Base-by-base conservation (phyloP, 805 yeast species). In the Candida wancherniae region DNA sequence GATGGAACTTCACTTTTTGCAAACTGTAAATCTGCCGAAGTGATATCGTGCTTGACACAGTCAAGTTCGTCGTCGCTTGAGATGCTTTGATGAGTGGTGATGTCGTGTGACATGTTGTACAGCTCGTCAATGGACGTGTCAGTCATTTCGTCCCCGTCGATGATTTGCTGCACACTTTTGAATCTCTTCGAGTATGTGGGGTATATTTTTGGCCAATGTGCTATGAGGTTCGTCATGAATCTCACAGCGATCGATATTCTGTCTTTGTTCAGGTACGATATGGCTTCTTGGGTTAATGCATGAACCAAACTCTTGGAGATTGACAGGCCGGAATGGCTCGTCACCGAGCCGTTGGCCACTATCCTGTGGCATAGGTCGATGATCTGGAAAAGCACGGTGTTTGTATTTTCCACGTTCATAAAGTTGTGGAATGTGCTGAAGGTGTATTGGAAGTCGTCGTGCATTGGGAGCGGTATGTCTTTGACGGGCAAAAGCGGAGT, bases 401-500 rank as follows among this genome's bases (percentile, higher is more conserved):
- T 36, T 9, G 40, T 35, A 15, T 37, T 25, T 13, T 26, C 19
- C 10, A 44, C 36, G 26, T 60, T 56, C 21, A 68, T 37, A 18
- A 73, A 53, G 24, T 45, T 44, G 8, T 50, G 38, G 31, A 75
- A 62, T 0, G 61, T 58, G 1, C 41, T 27, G 5, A 47, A 38
- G 0, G 77, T 71, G 48, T 69, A 72, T 4, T 61, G 60, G 19
- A 58, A 47, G 29, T 66, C 69, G 47, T 75, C 82, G 14, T 48
- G 51, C 11, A 79, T 60, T 4, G 86, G 87, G 33, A 77, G 51
- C 5, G 52, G 47, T 9, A 81, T 68, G n/a, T 49, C 30, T 11
- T 59, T 58, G 3, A 72, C 54, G 2, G 80, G 72, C 13, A 84
- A 55, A 19, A 83, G 58, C 1, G 84, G 77, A 9, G 46, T 42